Evolutionary conservation across 1,284 basidiomycete species (phyloP).

Genomic region (Cutaneotrichosporon sp.): DNA sequence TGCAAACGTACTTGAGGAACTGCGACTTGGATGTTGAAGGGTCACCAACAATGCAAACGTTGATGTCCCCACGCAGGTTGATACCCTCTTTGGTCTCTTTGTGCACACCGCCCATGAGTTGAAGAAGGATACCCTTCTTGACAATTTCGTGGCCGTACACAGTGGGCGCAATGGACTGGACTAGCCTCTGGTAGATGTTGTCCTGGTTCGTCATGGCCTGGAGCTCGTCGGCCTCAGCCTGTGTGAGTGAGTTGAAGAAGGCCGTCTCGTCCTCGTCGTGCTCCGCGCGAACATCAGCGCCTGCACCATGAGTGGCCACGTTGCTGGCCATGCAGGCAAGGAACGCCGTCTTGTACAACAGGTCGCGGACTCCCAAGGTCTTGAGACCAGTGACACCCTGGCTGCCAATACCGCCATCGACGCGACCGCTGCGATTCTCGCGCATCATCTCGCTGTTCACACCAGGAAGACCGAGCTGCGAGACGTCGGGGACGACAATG

Average conservation of each 20-base stretch:
- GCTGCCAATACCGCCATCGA: conserved; percentile 67
- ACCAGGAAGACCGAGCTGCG: conserved; percentile 90
- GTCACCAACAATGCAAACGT: conserved; percentile 97
- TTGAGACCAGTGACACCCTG: conserved; percentile 92
- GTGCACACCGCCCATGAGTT: conserved; percentile 99
- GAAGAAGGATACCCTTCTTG: conserved; percentile 95
- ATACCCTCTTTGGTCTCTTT: conserved; percentile 96
- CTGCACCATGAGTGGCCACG: conserved; percentile 72
- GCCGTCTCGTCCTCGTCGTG: conserved; percentile 68
- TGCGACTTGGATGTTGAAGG: conserved; percentile 97
- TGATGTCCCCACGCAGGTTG: conserved; percentile 94
- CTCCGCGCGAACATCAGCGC: conserved; percentile 76
- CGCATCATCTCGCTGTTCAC: conserved; percentile 90
- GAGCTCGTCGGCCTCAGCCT: conserved; percentile 92
- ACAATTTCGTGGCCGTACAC: conserved; percentile 98
- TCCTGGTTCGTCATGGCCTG: conserved; percentile 87
- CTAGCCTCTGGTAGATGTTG: conserved; percentile 89
- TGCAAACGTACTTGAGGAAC: conserved; percentile 97
- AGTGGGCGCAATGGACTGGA: conserved; percentile 93
- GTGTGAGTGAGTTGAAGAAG: conserved; percentile 82
- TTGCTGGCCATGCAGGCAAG: conserved; percentile 96
- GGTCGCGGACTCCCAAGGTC: conserved; percentile 85
- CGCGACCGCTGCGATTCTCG: conserved; percentile 65
- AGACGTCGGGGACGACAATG: conserved; percentile 97
- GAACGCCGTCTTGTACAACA: conserved; percentile 98